A percentile compares a stretch with the other conserved stretches of the same genome.
Evolutionary conservation across 768 basidiomycete genomes (phyloP).

Genomic region (Boletales sp.): DNA sequence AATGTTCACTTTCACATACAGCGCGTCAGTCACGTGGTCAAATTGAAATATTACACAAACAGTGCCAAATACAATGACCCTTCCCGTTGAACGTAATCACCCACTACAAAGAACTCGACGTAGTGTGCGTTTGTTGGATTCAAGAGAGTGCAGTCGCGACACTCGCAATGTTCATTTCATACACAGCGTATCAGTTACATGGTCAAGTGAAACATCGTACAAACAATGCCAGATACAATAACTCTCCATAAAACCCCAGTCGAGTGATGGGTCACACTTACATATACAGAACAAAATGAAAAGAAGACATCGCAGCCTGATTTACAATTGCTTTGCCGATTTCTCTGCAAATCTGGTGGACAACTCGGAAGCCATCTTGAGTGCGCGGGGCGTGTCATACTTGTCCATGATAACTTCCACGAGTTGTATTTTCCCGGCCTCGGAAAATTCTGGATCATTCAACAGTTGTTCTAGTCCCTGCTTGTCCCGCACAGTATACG

Average conservation of each 20-base stretch:
- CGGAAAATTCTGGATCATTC: conserved; percentile 55
- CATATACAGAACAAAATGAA: no score
- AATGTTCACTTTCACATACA: conserved; percentile 4
- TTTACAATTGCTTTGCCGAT: conserved; percentile 19
- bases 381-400: conserved; percentile 65
- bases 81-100: no score
- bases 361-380: conserved; percentile 51
- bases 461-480: conserved; percentile 66
- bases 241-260: conserved; percentile 1
- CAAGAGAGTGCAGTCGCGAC: neutral
- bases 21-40: neutral
- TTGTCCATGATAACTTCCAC: conserved; percentile 78
- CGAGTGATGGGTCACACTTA: neutral
- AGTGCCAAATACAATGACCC: neutral
- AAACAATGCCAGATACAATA: neutral
- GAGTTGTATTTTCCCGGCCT: conserved; percentile 66
- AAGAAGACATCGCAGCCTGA: neutral
- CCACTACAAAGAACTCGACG: neutral
- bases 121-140: neutral
- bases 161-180: conserved; percentile 7
- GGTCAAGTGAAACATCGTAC: neutral
- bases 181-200: conserved; percentile 22
- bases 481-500: conserved; percentile 67
- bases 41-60: neutral
- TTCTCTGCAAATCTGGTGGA: conserved; percentile 12